Percentiles rank a stretch among this genome's conserved stretches.
These are phyloP conservation scores for Auricularia auricula-judae DNA, from an alignment of 768 basidiomycete species.

Conservation along the genomic window DNA sequence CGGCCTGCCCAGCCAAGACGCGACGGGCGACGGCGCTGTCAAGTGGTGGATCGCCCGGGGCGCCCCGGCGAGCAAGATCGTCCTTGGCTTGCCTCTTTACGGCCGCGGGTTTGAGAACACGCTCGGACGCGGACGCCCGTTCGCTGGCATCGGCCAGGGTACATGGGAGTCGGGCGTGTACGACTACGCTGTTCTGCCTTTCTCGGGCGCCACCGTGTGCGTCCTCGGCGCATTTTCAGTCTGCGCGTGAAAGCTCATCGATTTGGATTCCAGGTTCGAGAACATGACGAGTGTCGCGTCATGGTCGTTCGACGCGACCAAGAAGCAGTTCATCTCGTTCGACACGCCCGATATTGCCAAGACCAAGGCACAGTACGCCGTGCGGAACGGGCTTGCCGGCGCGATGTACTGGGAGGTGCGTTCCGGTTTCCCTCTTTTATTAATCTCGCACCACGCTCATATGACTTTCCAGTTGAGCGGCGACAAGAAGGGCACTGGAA, in stretches of 20 bases:
- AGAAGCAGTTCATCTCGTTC: slow-evolving; percentile 60
- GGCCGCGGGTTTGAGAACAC: slow-evolving; percentile 71
- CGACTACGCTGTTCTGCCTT: slow-evolving; percentile 63
- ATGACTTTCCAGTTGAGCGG: slow-evolving; percentile 29
- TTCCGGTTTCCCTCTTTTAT: background rate
- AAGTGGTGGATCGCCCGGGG: slow-evolving; percentile 49
- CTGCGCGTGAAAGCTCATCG: background rate
- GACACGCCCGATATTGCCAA: slow-evolving; percentile 60
- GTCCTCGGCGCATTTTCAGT: background rate
- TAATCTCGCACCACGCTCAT: background rate
- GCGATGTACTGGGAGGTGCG: slow-evolving; percentile 54
- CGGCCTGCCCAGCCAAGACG: slow-evolving; percentile 28
- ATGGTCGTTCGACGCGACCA: slow-evolving; percentile 65
- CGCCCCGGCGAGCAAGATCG: slow-evolving; percentile 54
- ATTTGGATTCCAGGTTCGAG: slow-evolving; percentile 36
- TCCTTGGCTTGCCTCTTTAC: slow-evolving; percentile 73
- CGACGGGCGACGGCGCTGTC: slow-evolving; percentile 59
- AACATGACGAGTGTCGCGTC: slow-evolving; percentile 61
- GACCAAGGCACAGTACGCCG: slow-evolving; percentile 59
- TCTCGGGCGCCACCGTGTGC: slow-evolving; percentile 32
- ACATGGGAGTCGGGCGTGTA: slow-evolving; percentile 63
- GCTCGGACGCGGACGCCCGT: slow-evolving; percentile 52
- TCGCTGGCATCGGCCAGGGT: slow-evolving; percentile 63
- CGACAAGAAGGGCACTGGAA: slow-evolving; percentile 47
- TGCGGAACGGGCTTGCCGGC: slow-evolving; percentile 46